Evolutionary conservation across 2,329 filamentous ascomycete species (phyloP).

Genomic region (Epichloe coenophiala): DNA sequence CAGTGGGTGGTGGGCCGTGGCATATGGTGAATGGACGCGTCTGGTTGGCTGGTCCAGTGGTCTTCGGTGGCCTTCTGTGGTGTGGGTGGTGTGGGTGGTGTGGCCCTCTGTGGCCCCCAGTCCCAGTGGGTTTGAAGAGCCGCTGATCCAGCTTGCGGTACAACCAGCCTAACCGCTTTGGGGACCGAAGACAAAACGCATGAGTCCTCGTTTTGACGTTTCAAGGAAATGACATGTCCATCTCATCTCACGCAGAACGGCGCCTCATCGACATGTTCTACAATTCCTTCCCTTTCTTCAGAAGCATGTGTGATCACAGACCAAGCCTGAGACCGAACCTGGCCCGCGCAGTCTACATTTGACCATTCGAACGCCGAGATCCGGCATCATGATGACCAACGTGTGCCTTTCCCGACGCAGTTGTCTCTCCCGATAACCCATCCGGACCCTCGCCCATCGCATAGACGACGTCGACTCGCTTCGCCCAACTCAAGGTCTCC

Average conservation of each 20-base stretch:
- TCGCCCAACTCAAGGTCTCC: neutral
- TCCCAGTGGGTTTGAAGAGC: too few species aligned
- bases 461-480: neutral
- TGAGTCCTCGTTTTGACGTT: too few species aligned
- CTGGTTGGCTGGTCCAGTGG: neutral
- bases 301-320: neutral
- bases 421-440: neutral
- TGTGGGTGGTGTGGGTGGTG: too few species aligned
- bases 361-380: neutral
- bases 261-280: neutral
- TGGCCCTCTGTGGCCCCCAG: too few species aligned
- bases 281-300: neutral
- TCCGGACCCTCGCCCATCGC: neutral
- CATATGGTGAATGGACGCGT: neutral
- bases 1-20: neutral
- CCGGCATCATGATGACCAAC: constrained; percentile 2
- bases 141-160: neutral
- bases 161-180: constrained; percentile 8
- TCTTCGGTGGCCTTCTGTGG: too few species aligned
- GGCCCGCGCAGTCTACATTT: neutral
- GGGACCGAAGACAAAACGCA: constrained; percentile 8
- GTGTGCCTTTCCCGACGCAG: neutral
- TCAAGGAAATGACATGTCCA: too few species aligned
- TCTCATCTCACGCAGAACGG: neutral
- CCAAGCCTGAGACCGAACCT: neutral